These are phyloP conservation scores for Lachnellula suecica DNA, from an alignment of 2,329 filamentous ascomycete species.

Conservation along the genomic window DNA sequence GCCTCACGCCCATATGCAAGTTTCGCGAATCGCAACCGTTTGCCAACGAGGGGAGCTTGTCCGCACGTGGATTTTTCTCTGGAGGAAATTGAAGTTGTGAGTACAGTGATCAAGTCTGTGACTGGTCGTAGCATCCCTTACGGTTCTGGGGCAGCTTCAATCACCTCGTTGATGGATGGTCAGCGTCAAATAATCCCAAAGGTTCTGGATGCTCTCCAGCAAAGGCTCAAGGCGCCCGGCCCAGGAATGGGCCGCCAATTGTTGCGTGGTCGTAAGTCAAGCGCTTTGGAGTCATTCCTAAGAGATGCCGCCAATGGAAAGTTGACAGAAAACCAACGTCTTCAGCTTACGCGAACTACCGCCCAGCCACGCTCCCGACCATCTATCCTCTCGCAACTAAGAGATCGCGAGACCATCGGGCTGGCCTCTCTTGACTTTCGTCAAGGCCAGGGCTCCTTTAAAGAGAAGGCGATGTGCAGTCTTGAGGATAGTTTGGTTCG, in stretches of 20 bases:
- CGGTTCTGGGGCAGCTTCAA: background rate
- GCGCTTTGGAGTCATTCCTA: conserved; percentile 18
- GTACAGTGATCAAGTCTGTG: background rate
- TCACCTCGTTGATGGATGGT: conserved; percentile 6
- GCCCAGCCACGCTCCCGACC: background rate
- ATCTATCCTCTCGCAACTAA: conserved; percentile 16
- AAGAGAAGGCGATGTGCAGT: conserved; percentile 14
- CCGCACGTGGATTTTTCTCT: conserved; percentile 20
- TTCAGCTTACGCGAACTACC: background rate
- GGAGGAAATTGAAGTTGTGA: conserved; percentile 14
- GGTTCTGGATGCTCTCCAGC: conserved; percentile 1
- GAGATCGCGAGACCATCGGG: conserved; percentile 27
- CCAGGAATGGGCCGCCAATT: conserved; percentile 47
- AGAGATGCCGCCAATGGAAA: conserved; percentile 15
- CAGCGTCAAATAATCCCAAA: conserved; percentile 1
- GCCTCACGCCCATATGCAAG: background rate
- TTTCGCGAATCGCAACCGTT: background rate
- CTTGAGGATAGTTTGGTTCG: conserved; percentile 52
- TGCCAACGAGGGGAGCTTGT: background rate
- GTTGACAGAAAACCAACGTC: background rate
- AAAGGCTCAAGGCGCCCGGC: conserved; percentile 4
- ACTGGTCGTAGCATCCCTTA: too few relatives aligned
- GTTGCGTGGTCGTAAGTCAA: conserved; percentile 52
- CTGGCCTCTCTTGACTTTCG: conserved; percentile 14
- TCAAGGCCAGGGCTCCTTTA: conserved; percentile 21